These are phyloP conservation scores for Cladosporium sp. DNA, from an alignment of 2,329 filamentous ascomycete genomes.

Conservation along the genomic window DNA sequence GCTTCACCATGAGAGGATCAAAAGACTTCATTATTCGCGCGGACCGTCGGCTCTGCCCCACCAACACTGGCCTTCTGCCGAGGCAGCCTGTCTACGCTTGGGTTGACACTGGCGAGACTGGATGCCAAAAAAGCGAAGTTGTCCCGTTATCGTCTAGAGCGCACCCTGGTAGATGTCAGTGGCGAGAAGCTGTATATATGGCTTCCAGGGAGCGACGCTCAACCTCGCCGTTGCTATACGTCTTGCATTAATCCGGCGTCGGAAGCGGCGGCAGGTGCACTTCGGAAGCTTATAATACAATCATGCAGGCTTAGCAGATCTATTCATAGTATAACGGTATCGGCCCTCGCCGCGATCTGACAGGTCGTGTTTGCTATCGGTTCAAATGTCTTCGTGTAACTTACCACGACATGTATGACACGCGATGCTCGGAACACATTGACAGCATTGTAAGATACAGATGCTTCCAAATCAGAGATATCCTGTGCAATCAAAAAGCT, in stretches of 20 bases:
- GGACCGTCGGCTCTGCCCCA: not conserved
- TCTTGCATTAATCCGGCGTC: not conserved
- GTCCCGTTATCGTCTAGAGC: not conserved
- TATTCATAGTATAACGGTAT: not conserved
- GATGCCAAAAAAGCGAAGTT: not conserved
- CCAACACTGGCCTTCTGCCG: not conserved
- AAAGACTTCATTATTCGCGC: not conserved
- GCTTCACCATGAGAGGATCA: constrained; percentile 2
- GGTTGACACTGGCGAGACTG: not conserved
- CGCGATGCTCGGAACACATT: not conserved
- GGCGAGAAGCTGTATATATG: not conserved
- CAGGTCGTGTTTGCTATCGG: not conserved
- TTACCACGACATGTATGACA: not conserved
- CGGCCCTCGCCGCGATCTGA: not conserved
- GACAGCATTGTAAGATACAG: too few species aligned
- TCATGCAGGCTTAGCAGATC: not conserved
- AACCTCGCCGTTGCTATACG: not conserved
- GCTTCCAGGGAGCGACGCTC: not conserved
- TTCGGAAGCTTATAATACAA: not conserved
- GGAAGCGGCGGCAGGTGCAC: constrained; percentile 1
- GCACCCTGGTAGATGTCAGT: not conserved
- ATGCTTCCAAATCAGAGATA: too few species aligned
- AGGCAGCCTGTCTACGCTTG: not conserved
- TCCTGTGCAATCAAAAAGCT: not conserved
- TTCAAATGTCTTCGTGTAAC: not conserved